A percentile compares a stretch with the other conserved stretches of the same genome.
Evolutionary conservation across 371 early-diverging fungal species (phyloP).

Genomic region (Syncephalis fuscata): DNA sequence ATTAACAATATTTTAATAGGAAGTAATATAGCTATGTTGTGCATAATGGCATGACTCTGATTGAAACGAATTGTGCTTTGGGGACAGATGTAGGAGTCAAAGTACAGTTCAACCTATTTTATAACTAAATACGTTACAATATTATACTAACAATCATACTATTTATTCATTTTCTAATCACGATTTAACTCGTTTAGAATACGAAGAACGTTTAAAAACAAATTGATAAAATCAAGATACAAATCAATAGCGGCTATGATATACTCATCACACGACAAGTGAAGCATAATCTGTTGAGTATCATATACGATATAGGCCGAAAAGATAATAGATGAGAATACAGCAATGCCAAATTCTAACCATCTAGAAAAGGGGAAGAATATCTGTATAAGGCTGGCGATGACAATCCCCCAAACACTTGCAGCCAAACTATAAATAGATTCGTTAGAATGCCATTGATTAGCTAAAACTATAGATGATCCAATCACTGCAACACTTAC

Average conservation of each 20-base stretch:
- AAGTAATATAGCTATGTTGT: too few relatives aligned
- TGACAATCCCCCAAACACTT: slow-evolving; percentile 34
- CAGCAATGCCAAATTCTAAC: slow-evolving; percentile 41
- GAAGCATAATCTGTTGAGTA: slow-evolving; percentile 48
- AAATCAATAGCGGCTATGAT: slow-evolving; percentile 54
- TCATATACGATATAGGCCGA: slow-evolving; percentile 56
- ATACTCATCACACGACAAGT: slow-evolving; percentile 59
- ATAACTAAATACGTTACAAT: too few relatives aligned
- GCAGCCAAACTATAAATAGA: slow-evolving; percentile 25
- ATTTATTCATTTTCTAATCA: too few relatives aligned
- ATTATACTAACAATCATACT: too few relatives aligned
- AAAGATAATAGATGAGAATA: slow-evolving; percentile 45
- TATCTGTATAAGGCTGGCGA: slow-evolving; percentile 40
- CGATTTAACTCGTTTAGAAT: slow-evolving; percentile 14
- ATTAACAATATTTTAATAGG: too few relatives aligned
- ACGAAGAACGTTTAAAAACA: slow-evolving; percentile 55
- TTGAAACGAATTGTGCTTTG: too few relatives aligned
- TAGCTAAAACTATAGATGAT: too few relatives aligned
- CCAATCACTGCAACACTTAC: slow-evolving; percentile 16
- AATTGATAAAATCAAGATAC: slow-evolving; percentile 65
- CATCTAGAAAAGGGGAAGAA: slow-evolving; percentile 51
- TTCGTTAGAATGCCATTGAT: not conserved
- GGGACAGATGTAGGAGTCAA: too few relatives aligned
- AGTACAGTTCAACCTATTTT: too few relatives aligned
- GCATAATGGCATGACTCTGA: too few relatives aligned